Base-by-base conservation (phyloP, 1,284 basidiomycete genomes). In the Puccinia horiana region DNA sequence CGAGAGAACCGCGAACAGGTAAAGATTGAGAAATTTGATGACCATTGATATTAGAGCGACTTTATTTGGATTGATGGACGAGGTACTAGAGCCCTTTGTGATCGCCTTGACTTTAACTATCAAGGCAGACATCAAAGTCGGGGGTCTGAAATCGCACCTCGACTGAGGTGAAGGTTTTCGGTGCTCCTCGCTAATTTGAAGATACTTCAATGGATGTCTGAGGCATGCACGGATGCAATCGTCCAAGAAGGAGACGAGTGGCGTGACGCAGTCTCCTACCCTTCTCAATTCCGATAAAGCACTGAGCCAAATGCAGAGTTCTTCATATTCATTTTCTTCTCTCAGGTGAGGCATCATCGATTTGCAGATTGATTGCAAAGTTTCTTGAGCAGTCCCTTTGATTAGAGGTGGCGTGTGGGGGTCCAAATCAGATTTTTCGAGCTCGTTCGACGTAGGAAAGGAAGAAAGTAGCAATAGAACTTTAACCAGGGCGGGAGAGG, bases 171-270 rank as follows among this genome's bases (percentile, higher is more conserved):
- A 47, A 40, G 35, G 12, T 9, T 44, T 52, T 16, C 29, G 56
- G 40, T 42, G 47, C n/a, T 81, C 79, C 58, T 74, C 40, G 42
- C 70, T 73, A 16, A 75, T 65, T 56, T 81, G 69, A 67, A 74
- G 54, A 42, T 74, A 81, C 32, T 81, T 81, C 40, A 81, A 81
- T 54, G 81, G 81, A 70, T 65, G 47, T 61, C 81, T 37, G 23
- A 76, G 56, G n/a, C 74, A 82, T 29, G 73, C 81, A 26, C 81
- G 58, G 40, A 82, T 52, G 65, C 81, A 82, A 76, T 82, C 81
- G 23, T 82, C 81, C 35, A 82, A 56, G 40, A 82, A 82, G 26
- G 52, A 14, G 18, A 82, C 65, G 29, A 82, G 32, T 14, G 35
- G 58, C n/a, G 52, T 70, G 49, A 69, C 56, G 63, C 47, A 44